phyloP scores from a whole-genome alignment of 108 stramenopile genomes.

The Nannochloropsis oceanica region DNA sequence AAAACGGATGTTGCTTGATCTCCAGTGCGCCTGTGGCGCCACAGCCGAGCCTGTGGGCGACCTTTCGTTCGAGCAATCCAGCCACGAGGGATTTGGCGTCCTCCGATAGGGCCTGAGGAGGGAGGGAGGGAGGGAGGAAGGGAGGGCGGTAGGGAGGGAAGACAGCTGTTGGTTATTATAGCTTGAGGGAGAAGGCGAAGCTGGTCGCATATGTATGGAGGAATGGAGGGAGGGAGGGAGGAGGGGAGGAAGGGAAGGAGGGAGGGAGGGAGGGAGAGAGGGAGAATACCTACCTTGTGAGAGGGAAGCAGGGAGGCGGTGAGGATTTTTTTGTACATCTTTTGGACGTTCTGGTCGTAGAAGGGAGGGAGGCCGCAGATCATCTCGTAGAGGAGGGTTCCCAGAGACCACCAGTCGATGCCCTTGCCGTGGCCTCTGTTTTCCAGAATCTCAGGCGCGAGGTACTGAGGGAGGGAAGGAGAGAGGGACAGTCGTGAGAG shows the following conservation, averaged over 20 bases:
- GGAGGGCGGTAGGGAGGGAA: neutral
- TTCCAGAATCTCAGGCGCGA: slow-evolving; percentile 43
- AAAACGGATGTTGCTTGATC: slow-evolving; percentile 75
- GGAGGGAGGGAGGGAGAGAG: neutral
- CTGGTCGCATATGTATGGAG: too few relatives aligned
- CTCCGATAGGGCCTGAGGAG: neutral
- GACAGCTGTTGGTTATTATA: too few relatives aligned
- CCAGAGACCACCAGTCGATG: slow-evolving; percentile 52
- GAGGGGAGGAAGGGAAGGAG: neutral
- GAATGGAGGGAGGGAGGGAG: neutral
- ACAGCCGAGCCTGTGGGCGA: neutral
- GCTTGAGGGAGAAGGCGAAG: too few relatives aligned
- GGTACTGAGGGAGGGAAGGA: slow-evolving; percentile 26
- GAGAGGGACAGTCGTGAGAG: neutral
- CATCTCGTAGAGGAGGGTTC: slow-evolving; percentile 49
- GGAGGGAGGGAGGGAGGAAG: neutral
- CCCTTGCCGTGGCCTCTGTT: slow-evolving; percentile 49
- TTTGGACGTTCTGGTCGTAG: slow-evolving; percentile 36
- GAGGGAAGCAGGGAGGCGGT: neutral
- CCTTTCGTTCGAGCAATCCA: neutral
- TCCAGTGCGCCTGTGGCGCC: slow-evolving; percentile 46
- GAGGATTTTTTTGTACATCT: slow-evolving; percentile 40
- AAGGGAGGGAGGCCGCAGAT: slow-evolving; percentile 35
- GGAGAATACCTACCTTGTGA: neutral
- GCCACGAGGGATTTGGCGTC: neutral